Percentiles rank a stretch among this genome's conserved stretches.
Conservation (phyloP, 345 rosid species). For the Euphorbia tirucalli region DNA sequence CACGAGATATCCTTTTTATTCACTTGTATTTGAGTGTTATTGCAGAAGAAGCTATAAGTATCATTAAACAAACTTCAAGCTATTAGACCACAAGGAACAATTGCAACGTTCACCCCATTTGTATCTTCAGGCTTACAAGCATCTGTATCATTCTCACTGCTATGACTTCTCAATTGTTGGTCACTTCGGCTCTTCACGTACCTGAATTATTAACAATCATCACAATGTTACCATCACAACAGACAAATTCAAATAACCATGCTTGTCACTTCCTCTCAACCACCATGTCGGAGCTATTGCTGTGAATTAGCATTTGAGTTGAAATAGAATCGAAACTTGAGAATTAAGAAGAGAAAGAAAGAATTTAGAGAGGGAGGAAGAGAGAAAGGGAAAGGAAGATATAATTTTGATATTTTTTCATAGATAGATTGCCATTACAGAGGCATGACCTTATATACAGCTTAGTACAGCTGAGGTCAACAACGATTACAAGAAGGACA, state of each 20-base stretch:
- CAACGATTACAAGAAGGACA: too few relatives aligned
- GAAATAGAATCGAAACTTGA: too few relatives aligned
- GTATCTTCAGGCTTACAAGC: conserved; percentile 71
- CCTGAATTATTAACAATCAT: conserved; percentile 43
- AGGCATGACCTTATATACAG: too few relatives aligned
- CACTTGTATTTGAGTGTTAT: conserved; percentile 40
- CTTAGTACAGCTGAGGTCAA: too few relatives aligned
- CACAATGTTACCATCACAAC: not conserved
- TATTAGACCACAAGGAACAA: conserved; percentile 98
- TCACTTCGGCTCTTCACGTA: conserved; percentile 95
- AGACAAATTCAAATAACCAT: not conserved
- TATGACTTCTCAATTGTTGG: conserved; percentile 47
- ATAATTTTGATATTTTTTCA: too few relatives aligned
- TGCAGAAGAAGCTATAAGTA: conserved; percentile 59
- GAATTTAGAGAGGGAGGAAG: too few relatives aligned
- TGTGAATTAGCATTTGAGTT: too few relatives aligned
- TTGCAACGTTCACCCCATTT: conserved; percentile 37
- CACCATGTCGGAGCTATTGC: too few relatives aligned
- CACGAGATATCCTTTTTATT: conserved; percentile 77
- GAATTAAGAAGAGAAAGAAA: too few relatives aligned
- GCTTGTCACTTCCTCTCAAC: not conserved
- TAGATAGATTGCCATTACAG: too few relatives aligned
- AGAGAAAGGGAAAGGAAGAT: too few relatives aligned
- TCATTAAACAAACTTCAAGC: conserved; percentile 99
- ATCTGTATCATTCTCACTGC: conserved; percentile 35